These are phyloP conservation scores for Aspergillus ibericus DNA, from an alignment of 2,329 filamentous ascomycete genomes.

Conservation along the genomic window DNA sequence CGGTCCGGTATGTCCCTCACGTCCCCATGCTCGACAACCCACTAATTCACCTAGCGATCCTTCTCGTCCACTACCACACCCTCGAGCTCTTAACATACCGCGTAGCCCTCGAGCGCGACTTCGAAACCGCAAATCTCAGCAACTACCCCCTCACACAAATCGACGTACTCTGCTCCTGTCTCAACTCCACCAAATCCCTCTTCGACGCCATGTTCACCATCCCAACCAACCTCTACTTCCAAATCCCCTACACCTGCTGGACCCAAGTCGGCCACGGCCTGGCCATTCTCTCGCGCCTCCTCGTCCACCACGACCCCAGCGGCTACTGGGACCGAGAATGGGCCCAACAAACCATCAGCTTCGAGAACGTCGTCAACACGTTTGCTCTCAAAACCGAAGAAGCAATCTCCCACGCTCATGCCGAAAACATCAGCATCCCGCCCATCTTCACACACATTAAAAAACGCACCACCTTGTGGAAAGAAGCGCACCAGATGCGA, in stretches of 20 bases:
- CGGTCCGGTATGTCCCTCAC: conserved; percentile 6
- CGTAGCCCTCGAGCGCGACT: conserved; percentile 31
- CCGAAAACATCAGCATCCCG: background rate
- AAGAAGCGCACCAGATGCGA: background rate
- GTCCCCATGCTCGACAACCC: background rate
- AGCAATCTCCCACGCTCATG: background rate
- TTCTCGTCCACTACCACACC: conserved; percentile 27
- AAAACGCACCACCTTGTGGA: background rate
- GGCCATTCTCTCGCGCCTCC: conserved; percentile 27
- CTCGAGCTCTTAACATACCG: conserved; percentile 30
- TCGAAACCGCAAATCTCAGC: conserved; percentile 42
- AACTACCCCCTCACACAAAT: conserved; percentile 7
- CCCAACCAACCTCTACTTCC: conserved; percentile 46
- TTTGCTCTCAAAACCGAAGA: conserved; percentile 22
- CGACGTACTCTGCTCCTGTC: conserved; percentile 53
- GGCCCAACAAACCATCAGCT: conserved; percentile 22
- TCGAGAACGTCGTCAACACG: conserved; percentile 17
- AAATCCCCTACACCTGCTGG: conserved; percentile 49
- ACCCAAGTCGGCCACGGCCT: conserved; percentile 48
- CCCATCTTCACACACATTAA: background rate
- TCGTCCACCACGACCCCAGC: conserved; percentile 18
- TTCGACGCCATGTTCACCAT: conserved; percentile 53
- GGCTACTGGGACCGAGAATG: conserved; percentile 30
- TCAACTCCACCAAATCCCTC: conserved; percentile 50
- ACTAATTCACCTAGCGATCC: conserved; percentile 19